Conservation (phyloP, 2,329 filamentous ascomycete genomes). For the Calonectria naviculata region DNA sequence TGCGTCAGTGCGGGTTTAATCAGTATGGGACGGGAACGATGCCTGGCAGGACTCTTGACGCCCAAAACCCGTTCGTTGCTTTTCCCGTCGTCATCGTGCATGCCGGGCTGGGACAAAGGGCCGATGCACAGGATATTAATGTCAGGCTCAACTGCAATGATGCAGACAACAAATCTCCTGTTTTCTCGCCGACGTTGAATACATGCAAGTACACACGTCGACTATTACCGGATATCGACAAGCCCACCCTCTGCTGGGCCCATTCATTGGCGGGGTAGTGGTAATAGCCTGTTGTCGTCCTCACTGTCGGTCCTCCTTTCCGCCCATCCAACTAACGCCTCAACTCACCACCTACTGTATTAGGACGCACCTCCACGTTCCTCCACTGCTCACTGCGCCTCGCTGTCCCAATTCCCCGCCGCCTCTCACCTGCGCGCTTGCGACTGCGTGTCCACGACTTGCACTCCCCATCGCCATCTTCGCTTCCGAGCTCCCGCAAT, state of each 20-base stretch:
- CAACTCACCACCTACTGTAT: conserved; percentile 37
- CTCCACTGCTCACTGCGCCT: conserved; percentile 21
- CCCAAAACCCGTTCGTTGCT: conserved; percentile 15
- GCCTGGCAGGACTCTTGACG: conserved; percentile 18
- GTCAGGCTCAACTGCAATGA: not conserved
- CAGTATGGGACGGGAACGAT: not conserved
- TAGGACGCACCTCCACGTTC: conserved; percentile 15
- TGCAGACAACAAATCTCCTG: not conserved
- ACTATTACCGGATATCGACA: conserved; percentile 26
- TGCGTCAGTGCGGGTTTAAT: conserved; percentile 15
- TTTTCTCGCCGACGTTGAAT: not conserved
- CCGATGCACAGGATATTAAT: not conserved
- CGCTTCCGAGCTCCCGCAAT: conserved; percentile 6
- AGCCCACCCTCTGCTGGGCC: conserved; percentile 4
- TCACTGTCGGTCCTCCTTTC: conserved; percentile 26
- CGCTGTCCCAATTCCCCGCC: conserved; percentile 10
- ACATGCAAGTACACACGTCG: not conserved
- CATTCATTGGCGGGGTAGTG: conserved; percentile 40
- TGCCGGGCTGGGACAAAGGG: not conserved
- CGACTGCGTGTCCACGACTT: conserved; percentile 12
- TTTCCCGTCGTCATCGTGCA: conserved; percentile 19
- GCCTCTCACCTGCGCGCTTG: conserved; percentile 21
- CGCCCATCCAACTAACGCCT: conserved; percentile 32
- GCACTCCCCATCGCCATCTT: not conserved
- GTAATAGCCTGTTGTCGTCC: conserved; percentile 16